Evolutionary conservation across 1,284 basidiomycete genomes (phyloP), one percentile per base, ranked within the genome.

Genomic region (Ustilago nuda): DNA sequence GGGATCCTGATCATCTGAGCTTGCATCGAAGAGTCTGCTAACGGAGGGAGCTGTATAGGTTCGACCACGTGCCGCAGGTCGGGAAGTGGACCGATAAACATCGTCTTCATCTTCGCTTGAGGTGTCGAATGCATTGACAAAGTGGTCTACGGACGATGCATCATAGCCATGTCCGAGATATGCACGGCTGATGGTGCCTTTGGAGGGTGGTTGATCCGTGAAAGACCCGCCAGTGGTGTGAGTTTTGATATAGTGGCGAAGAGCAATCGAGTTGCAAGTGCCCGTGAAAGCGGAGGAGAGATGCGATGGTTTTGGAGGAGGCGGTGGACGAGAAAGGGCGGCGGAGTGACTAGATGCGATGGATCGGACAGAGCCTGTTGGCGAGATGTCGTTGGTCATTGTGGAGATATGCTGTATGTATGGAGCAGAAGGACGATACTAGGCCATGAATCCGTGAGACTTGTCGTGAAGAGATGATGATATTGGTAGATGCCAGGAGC

Each of bases 221-320:
- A 74, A 68, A 11, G 76, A 76, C 11, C 68, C 72, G 36, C 71
- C 69, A 8, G 78, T 81, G 19, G 59, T 70, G 30, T 81, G 79
- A 2, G 67, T 66, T 8, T 75, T 74, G 17, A 81, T 80, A 32
- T 80, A 81, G 39, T 72, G 63, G 8, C 67, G 69, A 3, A 81
- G 64, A n/a, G 79, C 72, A n/a, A 72, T 78, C 19, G 78, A 81
- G 45, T 77, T 74, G 66, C 79, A 76, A 11, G 79, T 81, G 41
- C 79, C 79, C 8, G 79, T 81, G 48, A 76, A 66, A 4, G 79
- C 71, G 7, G 70, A 73, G 0, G 78, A 78, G 41, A 81, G 74
- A 61, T 81, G 78, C 17, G 65, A 72, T 30, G 79, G 79, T 46
- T 81, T 81, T 35, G 72, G 72, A 17, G 79, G 79, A 13, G 72